Evolutionary conservation across 805 yeast species (phyloP).

Genomic region (Candida chauliodis): DNA sequence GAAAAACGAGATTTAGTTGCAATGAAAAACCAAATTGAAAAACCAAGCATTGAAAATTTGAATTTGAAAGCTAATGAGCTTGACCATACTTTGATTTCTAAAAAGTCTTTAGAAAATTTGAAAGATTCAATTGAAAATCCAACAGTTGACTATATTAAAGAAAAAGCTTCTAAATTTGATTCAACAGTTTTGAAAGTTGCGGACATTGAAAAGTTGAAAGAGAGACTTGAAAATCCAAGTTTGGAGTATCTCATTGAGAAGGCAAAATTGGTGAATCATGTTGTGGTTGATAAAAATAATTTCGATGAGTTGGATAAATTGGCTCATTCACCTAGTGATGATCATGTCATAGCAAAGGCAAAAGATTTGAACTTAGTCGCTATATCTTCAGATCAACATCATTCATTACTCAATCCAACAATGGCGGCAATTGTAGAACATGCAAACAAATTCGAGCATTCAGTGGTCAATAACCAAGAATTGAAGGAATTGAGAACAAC

Average conservation of each 20-base stretch:
- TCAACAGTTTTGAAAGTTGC: constrained; percentile 13
- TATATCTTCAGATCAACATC: constrained; percentile 13
- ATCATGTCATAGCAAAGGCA: constrained; percentile 19
- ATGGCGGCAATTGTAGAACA: constrained; percentile 1
- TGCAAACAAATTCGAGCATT: constrained; percentile 17
- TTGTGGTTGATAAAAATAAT: constrained; percentile 2
- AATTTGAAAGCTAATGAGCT: constrained; percentile 13
- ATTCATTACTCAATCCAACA: constrained; percentile 8
- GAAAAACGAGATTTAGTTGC: constrained; percentile 12
- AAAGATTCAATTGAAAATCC: constrained; percentile 23
- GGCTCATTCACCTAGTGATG: constrained; percentile 23
- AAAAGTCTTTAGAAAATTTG: constrained; percentile 16
- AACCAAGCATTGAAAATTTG: constrained; percentile 24
- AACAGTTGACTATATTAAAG: constrained; percentile 20
- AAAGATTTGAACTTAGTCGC: constrained; percentile 16
- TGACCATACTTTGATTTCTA: constrained; percentile 12
- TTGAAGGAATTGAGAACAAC: constrained; percentile 13
- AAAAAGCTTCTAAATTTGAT: constrained; percentile 13
- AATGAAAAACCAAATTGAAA: constrained; percentile 22
- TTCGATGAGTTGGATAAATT: constrained; percentile 16
- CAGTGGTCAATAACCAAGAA: constrained; percentile 12
- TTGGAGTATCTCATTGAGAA: constrained; percentile 13
- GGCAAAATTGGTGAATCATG: constrained; percentile 7
- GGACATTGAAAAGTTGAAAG: constrained; percentile 10
- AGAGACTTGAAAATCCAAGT: constrained; percentile 15